Evolutionary conservation across 176 grass and related monocot species (phyloP), one percentile per base, ranked within the genome.

Genomic region (Raddia guianensis): DNA sequence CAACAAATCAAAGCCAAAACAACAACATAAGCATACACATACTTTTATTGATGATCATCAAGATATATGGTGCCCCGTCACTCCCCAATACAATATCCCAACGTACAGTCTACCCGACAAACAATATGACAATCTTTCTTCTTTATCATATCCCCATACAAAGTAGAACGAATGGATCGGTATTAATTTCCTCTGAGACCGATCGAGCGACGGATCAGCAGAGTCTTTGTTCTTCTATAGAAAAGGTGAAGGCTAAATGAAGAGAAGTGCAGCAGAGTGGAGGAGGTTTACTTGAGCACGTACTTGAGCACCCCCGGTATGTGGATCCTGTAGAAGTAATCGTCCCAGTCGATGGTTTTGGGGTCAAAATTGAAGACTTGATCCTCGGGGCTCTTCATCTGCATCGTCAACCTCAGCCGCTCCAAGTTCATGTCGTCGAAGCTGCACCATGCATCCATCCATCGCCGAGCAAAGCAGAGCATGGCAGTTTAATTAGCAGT

Each of bases 401-500:
- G 16, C 86, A 88, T 80, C 6, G 2, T 74, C 83, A 83, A 49
- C 79, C 90, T 86, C 52, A 91, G 74, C 11, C 83, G 80, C 80
- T 88, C 86, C 86, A 83, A 12, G 83, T 91, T 91, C 49, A 86
- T 88, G 79, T 91, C 90, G 9, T 91, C 90, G 12, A 86, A 91
- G 69, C 90, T 91, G 78, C 47, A 74, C 45, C 35, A 68, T 2
- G 37, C n/a, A n/a, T n/a, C n/a, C n/a, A n/a, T n/a, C n/a, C n/a
- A n/a, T n/a, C n/a, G n/a, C n/a, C n/a, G n/a, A n/a, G n/a, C n/a
- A n/a, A n/a, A n/a, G n/a, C n/a, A n/a, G n/a, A n/a, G n/a, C n/a
- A n/a, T n/a, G n/a, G n/a, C n/a, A n/a, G n/a, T n/a, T n/a, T n/a
- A n/a, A n/a, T n/a, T n/a, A n/a, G n/a, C n/a, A n/a, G n/a, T n/a